These are phyloP conservation scores for Ophiostoma australiae DNA, from an alignment of 2,329 filamentous ascomycete genomes.

Conservation along the genomic window DNA sequence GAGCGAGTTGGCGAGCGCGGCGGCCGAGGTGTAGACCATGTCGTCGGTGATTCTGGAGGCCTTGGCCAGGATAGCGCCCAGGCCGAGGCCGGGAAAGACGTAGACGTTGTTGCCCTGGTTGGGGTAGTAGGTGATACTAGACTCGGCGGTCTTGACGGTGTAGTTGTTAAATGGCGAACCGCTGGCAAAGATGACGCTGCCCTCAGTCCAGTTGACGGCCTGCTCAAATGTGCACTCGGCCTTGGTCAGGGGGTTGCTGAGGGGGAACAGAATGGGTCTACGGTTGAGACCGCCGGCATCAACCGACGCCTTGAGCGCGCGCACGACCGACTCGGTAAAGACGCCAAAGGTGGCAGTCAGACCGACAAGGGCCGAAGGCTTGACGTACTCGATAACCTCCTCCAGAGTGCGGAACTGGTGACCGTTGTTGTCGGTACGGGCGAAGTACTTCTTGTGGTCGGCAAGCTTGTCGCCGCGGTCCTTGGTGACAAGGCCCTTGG, in stretches of 20 bases:
- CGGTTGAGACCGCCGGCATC: slow-evolving; percentile 63
- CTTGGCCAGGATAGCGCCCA: slow-evolving; percentile 89
- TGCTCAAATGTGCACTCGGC: slow-evolving; percentile 97
- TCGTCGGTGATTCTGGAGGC: slow-evolving; percentile 79
- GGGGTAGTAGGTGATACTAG: slow-evolving; percentile 63
- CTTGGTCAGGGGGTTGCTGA: slow-evolving; percentile 94
- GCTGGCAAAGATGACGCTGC: slow-evolving; percentile 86
- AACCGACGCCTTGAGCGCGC: slow-evolving; percentile 60
- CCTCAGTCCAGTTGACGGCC: slow-evolving; percentile 84
- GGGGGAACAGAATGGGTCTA: slow-evolving; percentile 86
- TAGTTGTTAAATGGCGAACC: slow-evolving; percentile 84
- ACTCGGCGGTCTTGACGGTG: slow-evolving; percentile 57
- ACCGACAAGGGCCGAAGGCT: slow-evolving; percentile 90
- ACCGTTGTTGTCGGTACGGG: slow-evolving; percentile 59
- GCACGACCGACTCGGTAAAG: slow-evolving; percentile 83
- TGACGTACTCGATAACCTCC: slow-evolving; percentile 89
- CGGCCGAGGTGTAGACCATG: slow-evolving; percentile 95
- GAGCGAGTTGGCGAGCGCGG: slow-evolving; percentile 71
- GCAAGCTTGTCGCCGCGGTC: slow-evolving; percentile 93
- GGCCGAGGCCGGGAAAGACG: slow-evolving; percentile 92
- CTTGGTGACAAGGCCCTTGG: slow-evolving; percentile 86
- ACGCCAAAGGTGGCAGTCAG: slow-evolving; percentile 90
- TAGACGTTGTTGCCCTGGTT: slow-evolving; percentile 86
- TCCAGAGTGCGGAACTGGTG: slow-evolving; percentile 73
- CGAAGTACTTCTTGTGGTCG: slow-evolving; percentile 77